Evolutionary conservation across 2,329 filamentous ascomycete genomes (phyloP), one percentile per base, ranked within the genome.

Genomic region (Plectosphaerella sp.): DNA sequence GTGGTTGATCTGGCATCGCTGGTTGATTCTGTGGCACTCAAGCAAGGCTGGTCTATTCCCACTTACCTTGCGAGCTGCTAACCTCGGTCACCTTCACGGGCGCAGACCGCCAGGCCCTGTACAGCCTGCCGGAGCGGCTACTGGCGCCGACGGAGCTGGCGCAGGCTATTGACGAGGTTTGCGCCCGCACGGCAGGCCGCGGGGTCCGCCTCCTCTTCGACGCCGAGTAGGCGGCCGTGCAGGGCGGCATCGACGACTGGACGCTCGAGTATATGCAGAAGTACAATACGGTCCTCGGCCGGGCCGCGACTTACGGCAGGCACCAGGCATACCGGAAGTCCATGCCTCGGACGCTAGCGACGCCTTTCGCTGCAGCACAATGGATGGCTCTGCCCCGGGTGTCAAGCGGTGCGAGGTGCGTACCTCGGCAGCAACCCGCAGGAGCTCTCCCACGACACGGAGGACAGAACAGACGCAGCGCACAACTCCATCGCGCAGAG

Each of bases 211-310:
- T 97, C 1, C 80, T 96, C 2, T 90, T 96, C 56, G 90, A 95
- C 57, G 92, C 91, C 2, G 92, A 97, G 70, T 89, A 96, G 67
- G 84, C 86, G 52, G 79, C 82, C 51, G 79, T 94, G 28, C 89
- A 96, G 70, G 73, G 79, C 7, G 90, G 90, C 8, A 93, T 95
- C 55, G 87, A 94, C 65, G 79, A 83, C 59, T 93, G 91, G 87
- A 89, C 86, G 5, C 69, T 94, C 48, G 72, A 79, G n/a, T 87
- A 91, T 59, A 89, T 91, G 74, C 80, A 82, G 60, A 83, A 80
- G 64, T 92, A 89, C 74, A 95, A 95, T 72, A 80, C 74, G 56
- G 72, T 69, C 0, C 61, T 68, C 1, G 79, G 79, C 33, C 75
- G 78, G 50, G 86, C 88, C 4, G 80, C 92, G 49, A 78, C 96